Evolutionary conservation across 805 yeast species (phyloP), one percentile per base, ranked within the genome.

Genomic region (Sugiyamaella chiloensis): DNA sequence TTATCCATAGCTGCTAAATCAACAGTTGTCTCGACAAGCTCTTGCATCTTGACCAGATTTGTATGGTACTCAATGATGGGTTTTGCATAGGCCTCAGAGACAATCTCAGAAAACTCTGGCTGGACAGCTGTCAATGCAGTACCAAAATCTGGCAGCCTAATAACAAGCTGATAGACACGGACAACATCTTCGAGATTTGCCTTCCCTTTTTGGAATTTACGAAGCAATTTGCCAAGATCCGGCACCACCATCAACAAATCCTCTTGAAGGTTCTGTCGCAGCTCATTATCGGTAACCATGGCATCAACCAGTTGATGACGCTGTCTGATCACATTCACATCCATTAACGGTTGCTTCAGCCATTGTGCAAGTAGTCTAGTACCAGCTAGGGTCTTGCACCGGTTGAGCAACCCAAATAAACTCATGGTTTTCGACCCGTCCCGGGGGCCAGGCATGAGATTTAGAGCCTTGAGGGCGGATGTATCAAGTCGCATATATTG

Each of bases 301-400:
- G 77, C 74, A 23, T 80, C 84, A n/a, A 91, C 96, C 42, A 93
- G 68, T 5, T 70, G 64, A 54, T 87, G 96, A 43, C 99, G 75
- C 37, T 80, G 72, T 32, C 68, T 64, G 32, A 93, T 89, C 43
- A 73, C 79, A 0, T 57, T 60, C 8, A 75, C 60, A 54, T 80
- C 80, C 45, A 95, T 82, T 42, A 93, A 73, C 0, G 99, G 99
- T 66, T 93, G 99, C 61, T 91, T 93, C 52, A 93, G 73, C 99
- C 99, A 93, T 60, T 88, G 96, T 12, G 93, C 82, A 21, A 93
- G 74, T 43, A 90, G 67, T 54, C 98, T 75, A 1, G 91, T 72
- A 5, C 99, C 99, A n/a, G 93, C 88, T 1, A 80, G 75, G 3
- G 95, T 84, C 58, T 86, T 88, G 71, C 98, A 91, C 56, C 83